A percentile compares a stretch with the other conserved stretches of the same genome.
Evolutionary conservation across 108 stramenopile species (phyloP).

Genomic region (Skeletonema menzelii): DNA sequence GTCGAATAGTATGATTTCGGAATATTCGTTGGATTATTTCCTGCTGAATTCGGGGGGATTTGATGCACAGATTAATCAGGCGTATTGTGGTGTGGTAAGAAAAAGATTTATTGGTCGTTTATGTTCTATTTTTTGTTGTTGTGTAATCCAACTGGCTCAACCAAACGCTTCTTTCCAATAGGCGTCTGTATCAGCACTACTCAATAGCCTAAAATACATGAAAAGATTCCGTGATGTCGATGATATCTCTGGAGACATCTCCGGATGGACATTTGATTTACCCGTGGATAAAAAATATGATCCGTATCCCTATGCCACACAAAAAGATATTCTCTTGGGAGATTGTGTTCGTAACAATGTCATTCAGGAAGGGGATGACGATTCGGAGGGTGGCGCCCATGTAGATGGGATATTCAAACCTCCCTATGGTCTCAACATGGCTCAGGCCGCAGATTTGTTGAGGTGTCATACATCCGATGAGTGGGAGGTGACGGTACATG

Average conservation of each 20-base stretch:
- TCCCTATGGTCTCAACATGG: slow-evolving; percentile 63
- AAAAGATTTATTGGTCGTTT: neutral
- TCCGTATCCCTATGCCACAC: slow-evolving; percentile 84
- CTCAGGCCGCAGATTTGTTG: slow-evolving; percentile 52
- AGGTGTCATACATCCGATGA: slow-evolving; percentile 57
- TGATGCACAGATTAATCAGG: slow-evolving; percentile 88
- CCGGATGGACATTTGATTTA: slow-evolving; percentile 44
- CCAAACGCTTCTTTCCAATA: neutral
- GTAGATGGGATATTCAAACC: slow-evolving; percentile 51
- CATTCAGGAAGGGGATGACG: slow-evolving; percentile 21
- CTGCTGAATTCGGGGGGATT: slow-evolving; percentile 64
- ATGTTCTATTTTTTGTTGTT: neutral
- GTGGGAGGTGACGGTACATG: slow-evolving; percentile 42
- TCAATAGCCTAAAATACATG: slow-evolving; percentile 69
- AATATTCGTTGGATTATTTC: slow-evolving; percentile 67
- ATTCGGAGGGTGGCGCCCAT: neutral
- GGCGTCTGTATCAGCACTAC: slow-evolving; percentile 61
- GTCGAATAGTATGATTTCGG: slow-evolving; percentile 18
- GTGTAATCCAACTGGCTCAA: neutral
- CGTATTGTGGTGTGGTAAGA: slow-evolving; percentile 65
- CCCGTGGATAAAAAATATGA: slow-evolving; percentile 68
- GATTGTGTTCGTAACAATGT: slow-evolving; percentile 52
- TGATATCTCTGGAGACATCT: neutral
- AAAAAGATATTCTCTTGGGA: slow-evolving; percentile 49
- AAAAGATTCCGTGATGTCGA: slow-evolving; percentile 36